These are phyloP conservation scores for Micractinium sp. DNA, from an alignment of 139 green algal species.

Conservation along the genomic window DNA sequence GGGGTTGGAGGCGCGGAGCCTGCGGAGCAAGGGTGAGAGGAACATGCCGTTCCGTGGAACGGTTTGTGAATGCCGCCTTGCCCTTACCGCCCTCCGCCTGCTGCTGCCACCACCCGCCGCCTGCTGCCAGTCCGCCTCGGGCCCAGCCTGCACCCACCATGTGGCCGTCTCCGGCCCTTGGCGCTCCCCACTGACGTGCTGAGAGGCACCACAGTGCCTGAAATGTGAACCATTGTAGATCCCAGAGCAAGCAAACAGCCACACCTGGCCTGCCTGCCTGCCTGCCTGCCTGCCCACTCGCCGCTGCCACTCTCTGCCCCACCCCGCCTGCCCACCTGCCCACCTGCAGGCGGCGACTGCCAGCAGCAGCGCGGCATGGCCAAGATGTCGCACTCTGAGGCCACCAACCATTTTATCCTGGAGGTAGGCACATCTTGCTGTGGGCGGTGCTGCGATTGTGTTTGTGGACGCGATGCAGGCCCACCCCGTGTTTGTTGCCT, in stretches of 20 bases:
- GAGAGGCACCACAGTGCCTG: not conserved
- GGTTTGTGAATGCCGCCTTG: not conserved
- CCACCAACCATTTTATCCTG: conserved; percentile 80
- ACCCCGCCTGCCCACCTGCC: not conserved
- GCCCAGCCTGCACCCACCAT: too few species aligned
- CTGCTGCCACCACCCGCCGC: not conserved
- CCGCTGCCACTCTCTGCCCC: too few species aligned
- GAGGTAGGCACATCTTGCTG: too few species aligned
- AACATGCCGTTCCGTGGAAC: not conserved
- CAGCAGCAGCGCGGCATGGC: conserved; percentile 19
- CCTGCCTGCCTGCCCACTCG: not conserved
- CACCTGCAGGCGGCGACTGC: not conserved
- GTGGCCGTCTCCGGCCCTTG: too few species aligned
- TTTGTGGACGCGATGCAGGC: too few species aligned
- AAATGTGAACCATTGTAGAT: not conserved
- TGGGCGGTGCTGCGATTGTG: too few species aligned
- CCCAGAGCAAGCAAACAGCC: not conserved
- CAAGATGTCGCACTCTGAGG: conserved; percentile 29
- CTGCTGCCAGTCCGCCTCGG: too few species aligned
- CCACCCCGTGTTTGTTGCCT: too few species aligned
- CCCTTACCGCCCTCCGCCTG: not conserved
- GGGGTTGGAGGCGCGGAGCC: not conserved
- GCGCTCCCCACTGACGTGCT: too few species aligned
- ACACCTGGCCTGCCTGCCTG: not conserved
- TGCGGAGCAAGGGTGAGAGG: not conserved